phyloP scores from a whole-genome alignment of 2,329 filamentous ascomycete species.

The Geoglossum cookeanum region DNA sequence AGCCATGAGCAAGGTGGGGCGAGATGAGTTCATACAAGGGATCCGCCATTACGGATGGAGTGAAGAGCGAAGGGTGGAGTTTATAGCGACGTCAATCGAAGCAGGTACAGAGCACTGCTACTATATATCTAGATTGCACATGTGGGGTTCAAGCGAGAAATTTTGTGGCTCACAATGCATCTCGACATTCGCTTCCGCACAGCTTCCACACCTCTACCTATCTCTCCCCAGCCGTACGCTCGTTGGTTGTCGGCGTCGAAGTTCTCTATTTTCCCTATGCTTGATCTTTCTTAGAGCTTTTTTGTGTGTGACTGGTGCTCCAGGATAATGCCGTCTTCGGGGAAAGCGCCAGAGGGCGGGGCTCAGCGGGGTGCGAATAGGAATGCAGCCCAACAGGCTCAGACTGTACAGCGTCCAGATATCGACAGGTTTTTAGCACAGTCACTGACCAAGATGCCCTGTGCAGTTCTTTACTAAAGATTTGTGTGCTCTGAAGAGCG shows the following conservation, averaged over 20 bases:
- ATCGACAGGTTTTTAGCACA: background rate
- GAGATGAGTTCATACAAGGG: constrained; percentile 55
- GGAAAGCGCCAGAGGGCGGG: background rate
- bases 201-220: background rate
- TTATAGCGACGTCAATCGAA: background rate
- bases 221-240: background rate
- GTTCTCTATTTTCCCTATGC: background rate
- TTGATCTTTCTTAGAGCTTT: background rate
- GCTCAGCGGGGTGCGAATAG: background rate
- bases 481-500: background rate
- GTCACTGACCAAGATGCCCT: background rate
- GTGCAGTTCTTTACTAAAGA: background rate
- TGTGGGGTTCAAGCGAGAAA: too few relatives aligned
- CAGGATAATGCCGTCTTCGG: background rate
- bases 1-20: constrained; percentile 35
- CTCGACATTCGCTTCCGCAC: too few relatives aligned
- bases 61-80: background rate
- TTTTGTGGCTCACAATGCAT: too few relatives aligned
- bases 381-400: background rate
- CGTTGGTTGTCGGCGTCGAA: background rate
- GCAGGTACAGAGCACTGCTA: too few relatives aligned
- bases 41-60: constrained; percentile 36
- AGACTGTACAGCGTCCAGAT: background rate
- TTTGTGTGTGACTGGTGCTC: background rate
- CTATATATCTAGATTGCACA: too few relatives aligned